Evolutionary conservation across 768 basidiomycete genomes (phyloP).

Genomic region (Suillus ampliporus): DNA sequence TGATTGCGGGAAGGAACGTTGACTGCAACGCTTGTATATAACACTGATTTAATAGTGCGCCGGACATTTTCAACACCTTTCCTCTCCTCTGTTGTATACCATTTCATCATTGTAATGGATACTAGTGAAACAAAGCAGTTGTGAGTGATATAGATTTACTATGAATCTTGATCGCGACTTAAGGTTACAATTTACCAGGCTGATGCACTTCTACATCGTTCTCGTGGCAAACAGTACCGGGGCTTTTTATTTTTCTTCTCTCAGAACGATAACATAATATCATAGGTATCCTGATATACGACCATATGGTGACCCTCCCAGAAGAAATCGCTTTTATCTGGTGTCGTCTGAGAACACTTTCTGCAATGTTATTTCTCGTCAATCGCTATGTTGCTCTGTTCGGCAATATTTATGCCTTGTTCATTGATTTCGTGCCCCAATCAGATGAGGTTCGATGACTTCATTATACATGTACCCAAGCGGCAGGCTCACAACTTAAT

Average conservation of each 20-base stretch:
- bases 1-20: too few relatives aligned
- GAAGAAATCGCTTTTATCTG: constrained; percentile 52
- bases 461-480: not conserved
- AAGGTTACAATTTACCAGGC: not conserved
- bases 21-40: not conserved
- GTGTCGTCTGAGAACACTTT: constrained; percentile 44
- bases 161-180: not conserved
- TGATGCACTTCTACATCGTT: constrained; percentile 6
- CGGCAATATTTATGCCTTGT: constrained; percentile 40
- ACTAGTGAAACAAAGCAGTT: constrained; percentile 2
- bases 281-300: constrained; percentile 36
- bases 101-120: not conserved
- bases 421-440: constrained; percentile 32
- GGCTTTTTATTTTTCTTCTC: not conserved
- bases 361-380: constrained; percentile 51
- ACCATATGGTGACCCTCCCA: constrained; percentile 35
- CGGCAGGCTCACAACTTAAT: not conserved
- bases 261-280: not conserved
- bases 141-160: too few relatives aligned
- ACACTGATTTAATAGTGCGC: not conserved
- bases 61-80: not conserved
- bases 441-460: not conserved
- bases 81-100: not conserved
- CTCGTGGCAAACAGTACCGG: constrained; percentile 13
- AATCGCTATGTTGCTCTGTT: constrained; percentile 56